Evolutionary conservation across 2,329 filamentous ascomycete species (phyloP).

Genomic region (Aspergillus sp.): DNA sequence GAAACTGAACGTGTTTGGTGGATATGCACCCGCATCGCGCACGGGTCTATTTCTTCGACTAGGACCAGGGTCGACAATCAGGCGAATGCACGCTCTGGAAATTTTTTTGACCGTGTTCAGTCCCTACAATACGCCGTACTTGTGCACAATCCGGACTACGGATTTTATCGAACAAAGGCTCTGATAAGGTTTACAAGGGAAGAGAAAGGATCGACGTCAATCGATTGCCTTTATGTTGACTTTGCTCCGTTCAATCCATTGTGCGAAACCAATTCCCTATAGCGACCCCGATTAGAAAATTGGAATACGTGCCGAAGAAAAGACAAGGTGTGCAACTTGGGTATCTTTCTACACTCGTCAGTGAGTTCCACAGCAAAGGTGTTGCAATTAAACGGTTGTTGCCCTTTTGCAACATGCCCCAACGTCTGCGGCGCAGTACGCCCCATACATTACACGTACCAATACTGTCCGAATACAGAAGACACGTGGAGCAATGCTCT

Average conservation of each 20-base stretch:
- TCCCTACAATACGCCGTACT: background rate
- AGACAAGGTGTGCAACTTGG: constrained; percentile 3
- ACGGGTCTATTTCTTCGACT: background rate
- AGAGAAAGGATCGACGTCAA: background rate
- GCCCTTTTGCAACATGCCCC: constrained; percentile 24
- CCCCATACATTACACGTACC: background rate
- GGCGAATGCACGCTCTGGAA: no score
- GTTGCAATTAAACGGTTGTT: constrained; percentile 27
- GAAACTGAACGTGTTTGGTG: background rate
- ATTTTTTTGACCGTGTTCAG: background rate
- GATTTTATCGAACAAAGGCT: background rate
- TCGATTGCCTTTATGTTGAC: background rate
- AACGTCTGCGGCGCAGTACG: constrained; percentile 7
- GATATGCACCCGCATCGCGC: background rate
- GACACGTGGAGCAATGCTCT: background rate
- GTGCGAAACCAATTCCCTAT: background rate
- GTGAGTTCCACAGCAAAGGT: constrained; percentile 28
- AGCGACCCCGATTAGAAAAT: background rate
- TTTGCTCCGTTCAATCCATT: background rate
- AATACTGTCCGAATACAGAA: constrained; percentile 5
- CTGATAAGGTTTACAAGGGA: background rate
- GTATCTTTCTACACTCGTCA: constrained; percentile 5
- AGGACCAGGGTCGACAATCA: background rate
- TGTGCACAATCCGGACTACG: background rate
- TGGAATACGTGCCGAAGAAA: background rate